Evolutionary conservation across 2,329 filamentous ascomycete genomes (phyloP), one percentile per base, ranked within the genome.

Genomic region (Pseudogymnoascus verrucosus): DNA sequence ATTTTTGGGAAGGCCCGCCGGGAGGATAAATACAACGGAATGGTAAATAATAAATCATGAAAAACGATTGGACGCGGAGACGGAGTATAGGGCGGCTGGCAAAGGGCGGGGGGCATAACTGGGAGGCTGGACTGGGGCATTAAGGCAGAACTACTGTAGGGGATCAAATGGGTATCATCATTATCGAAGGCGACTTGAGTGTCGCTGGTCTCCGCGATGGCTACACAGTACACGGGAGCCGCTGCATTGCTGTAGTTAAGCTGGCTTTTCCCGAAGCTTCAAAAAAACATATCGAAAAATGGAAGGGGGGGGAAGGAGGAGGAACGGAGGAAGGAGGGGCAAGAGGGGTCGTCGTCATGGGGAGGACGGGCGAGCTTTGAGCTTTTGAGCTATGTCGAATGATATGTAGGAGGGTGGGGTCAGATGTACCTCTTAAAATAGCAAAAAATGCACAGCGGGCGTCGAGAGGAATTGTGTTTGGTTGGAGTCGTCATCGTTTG

Each of bases 11-110:
- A 47, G 42, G 11, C 42, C 19, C 5, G 1, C 21, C 10, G 42
- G 42, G 42, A 47, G 42, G 42, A 47, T 47, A 47, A 47, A 47
- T 47, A 47, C 42, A 47, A 47, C 42, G 42, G 42, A 47, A 23
- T 21, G 42, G 42, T 47, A 47, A 47, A 47, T 47, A 47, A 47
- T 44, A 44, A 44, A 44, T 47, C 42, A 47, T 47, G 42, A 23
- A 47, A 47, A 47, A 47, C 19, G 42, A 47, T 11, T 23, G 42
- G 42, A 47, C 42, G 11, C 19, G 23, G 42, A 47, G 42, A 47
- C 42, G 42, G 42, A 47, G 42, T 47, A 42, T 26, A 21, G 42
- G 42, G 42, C 42, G 19, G 42, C 39, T 8, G 39, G 39, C 39
- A 40, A 16, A 40, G n/a, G 39, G 39, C 19, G 10, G 42, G 21